A percentile compares a stretch with the other conserved stretches of the same genome.
Evolutionary conservation across 306 rosid species (phyloP).

Genomic region (Trichosanthes truncata): DNA sequence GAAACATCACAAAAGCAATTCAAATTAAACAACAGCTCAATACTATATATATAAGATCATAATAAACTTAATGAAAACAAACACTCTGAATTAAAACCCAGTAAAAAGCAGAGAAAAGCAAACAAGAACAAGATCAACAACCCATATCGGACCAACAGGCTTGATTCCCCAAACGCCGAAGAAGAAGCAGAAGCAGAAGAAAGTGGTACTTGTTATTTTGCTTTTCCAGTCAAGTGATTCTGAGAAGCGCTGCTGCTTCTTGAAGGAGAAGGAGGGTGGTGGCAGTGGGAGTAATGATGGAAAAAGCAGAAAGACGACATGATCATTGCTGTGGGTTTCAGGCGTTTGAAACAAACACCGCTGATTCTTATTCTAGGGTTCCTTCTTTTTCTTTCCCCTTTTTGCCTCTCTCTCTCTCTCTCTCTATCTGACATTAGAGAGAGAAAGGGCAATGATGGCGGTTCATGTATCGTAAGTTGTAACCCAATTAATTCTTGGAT

Average conservation of each 20-base stretch:
- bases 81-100: not conserved
- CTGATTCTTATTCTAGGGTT: slow-evolving; percentile 15
- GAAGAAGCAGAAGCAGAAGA: slow-evolving; percentile 9
- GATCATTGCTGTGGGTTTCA: slow-evolving; percentile 30
- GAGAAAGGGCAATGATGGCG: not conserved
- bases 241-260: too few species aligned
- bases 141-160: slow-evolving; percentile 80
- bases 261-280: too few species aligned
- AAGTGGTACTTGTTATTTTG: slow-evolving; percentile 30
- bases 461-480: too few species aligned
- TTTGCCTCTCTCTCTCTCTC: not conserved
- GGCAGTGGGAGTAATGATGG: slow-evolving; percentile 62
- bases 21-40: too few species aligned
- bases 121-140: too few species aligned
- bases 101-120: too few species aligned
- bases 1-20: too few species aligned
- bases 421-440: not conserved
- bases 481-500: too few species aligned
- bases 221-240: too few species aligned
- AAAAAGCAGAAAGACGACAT: slow-evolving; percentile 44
- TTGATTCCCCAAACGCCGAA: slow-evolving; percentile 66
- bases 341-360: slow-evolving; percentile 32
- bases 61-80: too few species aligned
- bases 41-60: too few species aligned
- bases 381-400: slow-evolving; percentile 1